phyloP scores from a whole-genome alignment of 2,329 filamentous ascomycete genomes.

The Stemphylium beticola region DNA sequence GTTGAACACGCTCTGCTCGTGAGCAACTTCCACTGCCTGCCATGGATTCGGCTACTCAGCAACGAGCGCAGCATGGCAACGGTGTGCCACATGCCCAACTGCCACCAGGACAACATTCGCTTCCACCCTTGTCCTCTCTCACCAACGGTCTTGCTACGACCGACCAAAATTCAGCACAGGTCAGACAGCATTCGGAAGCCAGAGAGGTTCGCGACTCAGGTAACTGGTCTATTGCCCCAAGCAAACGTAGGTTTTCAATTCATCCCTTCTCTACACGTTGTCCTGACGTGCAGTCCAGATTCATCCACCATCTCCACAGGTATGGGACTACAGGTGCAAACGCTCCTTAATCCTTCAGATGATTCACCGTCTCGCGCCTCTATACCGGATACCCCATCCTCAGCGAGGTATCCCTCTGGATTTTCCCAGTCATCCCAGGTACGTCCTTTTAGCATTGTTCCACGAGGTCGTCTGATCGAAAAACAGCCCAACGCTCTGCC shows the following conservation, averaged over 20 bases:
- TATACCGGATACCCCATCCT: conserved; percentile 53
- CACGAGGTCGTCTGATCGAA: conserved; percentile 19
- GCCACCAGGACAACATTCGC: conserved; percentile 43
- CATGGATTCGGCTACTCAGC: conserved; percentile 43
- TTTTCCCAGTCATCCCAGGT: conserved; percentile 36
- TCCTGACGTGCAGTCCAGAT: conserved; percentile 37
- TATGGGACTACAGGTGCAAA: conserved; percentile 57
- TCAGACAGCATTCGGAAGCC: conserved; percentile 49
- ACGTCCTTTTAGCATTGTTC: conserved; percentile 1
- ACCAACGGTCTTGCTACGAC: conserved; percentile 42
- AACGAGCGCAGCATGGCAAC: conserved; percentile 24
- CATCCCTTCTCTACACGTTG: conserved; percentile 6
- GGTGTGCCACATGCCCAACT: conserved; percentile 24
- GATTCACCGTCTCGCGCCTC: conserved; percentile 55
- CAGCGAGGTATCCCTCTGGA: conserved; percentile 43
- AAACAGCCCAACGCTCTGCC: conserved; percentile 54
- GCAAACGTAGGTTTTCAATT: conserved; percentile 56
- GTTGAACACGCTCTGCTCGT: conserved; percentile 1
- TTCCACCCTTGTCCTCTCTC: conserved; percentile 48
- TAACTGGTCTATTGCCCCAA: conserved; percentile 65
- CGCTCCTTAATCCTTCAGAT: conserved; percentile 56
- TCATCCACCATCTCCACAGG: conserved; percentile 53
- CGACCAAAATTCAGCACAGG: conserved; percentile 43
- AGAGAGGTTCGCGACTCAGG: conserved; percentile 63
- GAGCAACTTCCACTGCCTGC: conserved; percentile 9